Evolutionary conservation across 305 asterid species (phyloP), one percentile per base, ranked within the genome.

Genomic region (Fraxinus greggii): DNA sequence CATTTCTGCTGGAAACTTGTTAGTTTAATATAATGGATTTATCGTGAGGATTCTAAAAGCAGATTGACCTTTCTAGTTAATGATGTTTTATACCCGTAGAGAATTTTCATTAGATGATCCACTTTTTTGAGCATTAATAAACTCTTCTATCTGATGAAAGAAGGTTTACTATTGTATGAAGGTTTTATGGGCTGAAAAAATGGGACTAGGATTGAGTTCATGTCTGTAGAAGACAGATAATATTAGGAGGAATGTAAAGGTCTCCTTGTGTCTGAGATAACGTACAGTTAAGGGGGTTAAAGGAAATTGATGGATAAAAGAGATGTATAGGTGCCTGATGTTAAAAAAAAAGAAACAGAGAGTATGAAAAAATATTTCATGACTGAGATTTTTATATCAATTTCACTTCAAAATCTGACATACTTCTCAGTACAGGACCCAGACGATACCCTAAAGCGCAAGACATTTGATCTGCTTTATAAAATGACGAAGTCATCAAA

Each of bases 401-500:
- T 83, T 83, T 77, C 76, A 76, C 45, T 75, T 56, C 59, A 26
- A 78, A 19, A 17, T 78, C 79, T 83, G 84, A 77, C 40, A 33
- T 84, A 69, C 59, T 84, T 85, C 38, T 17, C 81, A 77, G 79
- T 83, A 75, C 94, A 97, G 98, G 99, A 97, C 88, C 98, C 97
- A 78, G 99, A 97, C 86, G 99, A 97, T 75, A 94, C 98, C 81
- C 94, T 97, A 78, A 97, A 97, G 89, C 94, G 98, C 84, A 97
- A 97, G 91, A 97, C 99, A 36, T 97, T 94, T 87, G 98, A 92
- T 76, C 86, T 97, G 84, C 97, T 97, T 63, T 97, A 92, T 87
- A 97, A 92, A 87, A 97, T 97, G 99, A 97, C 99, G 77, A 97
- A 95, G 92, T 90, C 99, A 78, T 92, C 98, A 80, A 97, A 95